A percentile compares a stretch with the other conserved stretches of the same genome.
Evolutionary conservation across 2,329 filamentous ascomycete genomes (phyloP).

Genomic region (Penicillium rolfsii): DNA sequence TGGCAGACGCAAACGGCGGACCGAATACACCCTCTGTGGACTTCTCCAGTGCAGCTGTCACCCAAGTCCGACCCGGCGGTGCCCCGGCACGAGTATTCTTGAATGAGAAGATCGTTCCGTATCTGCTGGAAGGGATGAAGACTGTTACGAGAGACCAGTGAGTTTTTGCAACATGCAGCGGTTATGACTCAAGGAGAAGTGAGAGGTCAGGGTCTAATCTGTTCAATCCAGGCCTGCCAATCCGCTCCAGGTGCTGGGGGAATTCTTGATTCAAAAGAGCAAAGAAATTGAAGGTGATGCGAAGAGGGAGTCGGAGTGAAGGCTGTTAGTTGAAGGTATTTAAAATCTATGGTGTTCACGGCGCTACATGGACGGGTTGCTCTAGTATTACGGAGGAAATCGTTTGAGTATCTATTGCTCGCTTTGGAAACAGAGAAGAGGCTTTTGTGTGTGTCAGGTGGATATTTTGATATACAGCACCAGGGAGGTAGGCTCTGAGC

Average conservation of each 20-base stretch:
- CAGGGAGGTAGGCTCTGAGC: background rate
- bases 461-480: background rate
- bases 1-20: constrained; percentile 32
- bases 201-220: background rate
- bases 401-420: background rate
- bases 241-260: constrained; percentile 69
- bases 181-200: background rate
- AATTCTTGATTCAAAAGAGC: constrained; percentile 70
- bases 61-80: constrained; percentile 65
- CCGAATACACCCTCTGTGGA: constrained; percentile 31
- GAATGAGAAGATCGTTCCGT: constrained; percentile 70
- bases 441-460: background rate
- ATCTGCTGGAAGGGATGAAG: constrained; percentile 75
- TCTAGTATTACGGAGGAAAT: background rate
- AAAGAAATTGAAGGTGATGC: constrained; percentile 62
- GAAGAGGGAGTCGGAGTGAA: constrained; percentile 28
- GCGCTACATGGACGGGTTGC: background rate
- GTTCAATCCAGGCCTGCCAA: constrained; percentile 60
- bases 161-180: constrained; percentile 43
- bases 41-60: constrained; percentile 53
- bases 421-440: background rate
- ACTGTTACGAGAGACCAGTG: constrained; percentile 70
- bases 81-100: constrained; percentile 72
- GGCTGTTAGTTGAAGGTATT: background rate
- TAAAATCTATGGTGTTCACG: background rate